These are phyloP conservation scores for Backusella liffmaniae DNA, from an alignment of 192 early-diverging fungal genomes.

Conservation along the genomic window DNA sequence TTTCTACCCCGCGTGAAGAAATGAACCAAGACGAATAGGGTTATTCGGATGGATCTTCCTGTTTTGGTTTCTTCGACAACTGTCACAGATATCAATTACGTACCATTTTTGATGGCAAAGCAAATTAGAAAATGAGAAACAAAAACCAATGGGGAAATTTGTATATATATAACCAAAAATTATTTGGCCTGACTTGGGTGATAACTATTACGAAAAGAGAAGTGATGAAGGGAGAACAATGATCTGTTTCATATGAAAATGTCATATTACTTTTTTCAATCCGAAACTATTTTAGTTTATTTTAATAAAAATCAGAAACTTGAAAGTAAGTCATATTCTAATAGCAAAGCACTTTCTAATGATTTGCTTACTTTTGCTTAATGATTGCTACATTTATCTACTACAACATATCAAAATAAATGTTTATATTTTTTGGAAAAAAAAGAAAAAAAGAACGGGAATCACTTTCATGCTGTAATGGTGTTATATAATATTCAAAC, in stretches of 20 bases:
- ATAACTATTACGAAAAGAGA: neutral
- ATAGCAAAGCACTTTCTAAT: no score
- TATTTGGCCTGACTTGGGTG: neutral
- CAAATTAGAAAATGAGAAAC: neutral
- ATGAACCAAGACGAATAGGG: slow-evolving; percentile 2
- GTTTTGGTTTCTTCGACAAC: neutral
- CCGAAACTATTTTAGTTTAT: neutral
- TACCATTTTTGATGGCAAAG: neutral
- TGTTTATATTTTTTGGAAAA: no score
- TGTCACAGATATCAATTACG: neutral
- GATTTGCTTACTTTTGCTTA: no score
- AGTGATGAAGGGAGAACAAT: neutral
- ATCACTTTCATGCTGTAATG: no score
- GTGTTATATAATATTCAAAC: neutral
- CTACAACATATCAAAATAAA: no score
- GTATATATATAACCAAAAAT: neutral
- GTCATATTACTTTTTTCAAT: neutral
- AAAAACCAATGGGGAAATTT: neutral
- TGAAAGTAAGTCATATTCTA: no score
- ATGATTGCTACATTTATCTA: no score
- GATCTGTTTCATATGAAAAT: neutral
- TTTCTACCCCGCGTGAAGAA: neutral
- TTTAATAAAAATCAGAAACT: neutral
- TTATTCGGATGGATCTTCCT: no score
- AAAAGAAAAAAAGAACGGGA: no score